Evolutionary conservation across 805 yeast species (phyloP).

Genomic region (Starmerella scarabaei): DNA sequence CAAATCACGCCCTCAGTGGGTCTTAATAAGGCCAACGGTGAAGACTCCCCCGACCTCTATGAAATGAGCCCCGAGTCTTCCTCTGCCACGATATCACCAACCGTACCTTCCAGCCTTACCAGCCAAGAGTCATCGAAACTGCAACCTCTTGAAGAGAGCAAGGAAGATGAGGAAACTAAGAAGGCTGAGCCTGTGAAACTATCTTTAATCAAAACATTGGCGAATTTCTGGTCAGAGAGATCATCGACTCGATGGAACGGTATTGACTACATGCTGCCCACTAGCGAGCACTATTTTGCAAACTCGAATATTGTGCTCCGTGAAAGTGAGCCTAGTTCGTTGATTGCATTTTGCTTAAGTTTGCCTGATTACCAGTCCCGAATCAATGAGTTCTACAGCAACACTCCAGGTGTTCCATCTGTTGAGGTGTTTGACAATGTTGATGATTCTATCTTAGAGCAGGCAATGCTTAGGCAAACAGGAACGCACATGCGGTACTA

Average conservation of each 20-base stretch:
- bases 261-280: constrained; percentile 61
- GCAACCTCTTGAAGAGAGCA: background rate
- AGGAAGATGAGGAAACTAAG: constrained; percentile 9
- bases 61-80: background rate
- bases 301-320: constrained; percentile 88
- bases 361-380: constrained; percentile 69
- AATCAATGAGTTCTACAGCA: constrained; percentile 32
- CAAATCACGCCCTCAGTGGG: background rate
- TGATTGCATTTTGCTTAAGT: constrained; percentile 84
- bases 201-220: constrained; percentile 66
- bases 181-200: constrained; percentile 10
- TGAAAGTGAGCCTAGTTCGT: constrained; percentile 92
- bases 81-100: background rate
- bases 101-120: too few relatives aligned
- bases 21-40: background rate
- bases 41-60: background rate
- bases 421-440: background rate
- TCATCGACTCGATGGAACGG: constrained; percentile 95
- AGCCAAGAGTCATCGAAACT: background rate
- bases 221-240: constrained; percentile 95
- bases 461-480: constrained; percentile 61
- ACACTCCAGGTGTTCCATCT: constrained; percentile 7
- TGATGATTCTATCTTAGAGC: constrained; percentile 36
- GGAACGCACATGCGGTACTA: constrained; percentile 89
- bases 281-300: constrained; percentile 81